Base-by-base conservation (phyloP, 331 rosid species). In the Quercus lobata region DNA sequence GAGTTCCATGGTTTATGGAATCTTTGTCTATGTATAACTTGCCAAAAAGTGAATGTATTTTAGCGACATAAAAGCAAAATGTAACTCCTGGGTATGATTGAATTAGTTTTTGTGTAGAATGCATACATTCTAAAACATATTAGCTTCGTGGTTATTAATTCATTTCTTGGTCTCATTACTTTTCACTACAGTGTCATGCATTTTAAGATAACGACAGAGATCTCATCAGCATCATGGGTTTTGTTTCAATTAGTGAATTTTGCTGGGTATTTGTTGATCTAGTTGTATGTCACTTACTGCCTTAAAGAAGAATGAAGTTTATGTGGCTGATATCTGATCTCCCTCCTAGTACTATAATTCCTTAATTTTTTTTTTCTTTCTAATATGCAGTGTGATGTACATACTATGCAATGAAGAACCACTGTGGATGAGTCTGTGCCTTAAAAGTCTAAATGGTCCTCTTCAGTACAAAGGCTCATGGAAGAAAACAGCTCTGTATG, bases 381-480 rank as follows among this genome's bases (percentile, higher is more conserved):
- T 29, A 37, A 61, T 77, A 6, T 82, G 84, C 90, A 96, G 99
- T 74, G 97, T 93, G 78, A 88, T 91, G 98, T 91, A 96, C 83
- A 86, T 93, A 80, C 66, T 96, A 4, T 89, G 97, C 85, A 91
- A 96, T 35, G 99, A 96, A 80, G 99, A 96, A 74, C 97, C 97
- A 1, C 85, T 96, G 22, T 96, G 99, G 99, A 84, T 93, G 98
- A 89, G 35, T 87, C 81, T 90, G 57, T 93, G 97, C 89, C 88
- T 96, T 62, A 84, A 72, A 72, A 81, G 81, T 69, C 68, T 81
- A 34, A 83, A 88, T 66, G 98, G 94, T 73, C 90, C 88, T 19
- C 84, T 96, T 68, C 86, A 93, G 80, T 93, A 90, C 81, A 85
- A 85, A 84, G 90, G 93, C 84, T 90, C 98, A 49, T 96, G 98